Percentiles rank a stretch among this genome's conserved stretches.
These are phyloP conservation scores for Tremella fuciformis DNA, from an alignment of 768 basidiomycete genomes.

Conservation along the genomic window DNA sequence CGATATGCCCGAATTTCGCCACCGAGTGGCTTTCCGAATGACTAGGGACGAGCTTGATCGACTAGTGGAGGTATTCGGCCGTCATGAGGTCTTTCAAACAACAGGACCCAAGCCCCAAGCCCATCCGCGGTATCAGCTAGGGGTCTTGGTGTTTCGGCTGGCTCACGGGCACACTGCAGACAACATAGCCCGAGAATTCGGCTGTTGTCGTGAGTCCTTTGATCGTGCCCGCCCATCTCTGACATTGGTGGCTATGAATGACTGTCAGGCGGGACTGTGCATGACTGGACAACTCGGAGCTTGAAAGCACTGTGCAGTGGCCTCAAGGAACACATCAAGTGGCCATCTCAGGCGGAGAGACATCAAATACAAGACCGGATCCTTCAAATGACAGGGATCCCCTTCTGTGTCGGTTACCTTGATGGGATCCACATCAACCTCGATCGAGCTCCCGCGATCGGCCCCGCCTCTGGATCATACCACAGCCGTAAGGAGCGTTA, in stretches of 20 bases:
- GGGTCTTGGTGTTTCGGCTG: not conserved
- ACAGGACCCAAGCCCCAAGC: constrained; percentile 4
- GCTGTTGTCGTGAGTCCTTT: not conserved
- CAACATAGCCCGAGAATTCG: not conserved
- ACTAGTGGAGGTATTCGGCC: not conserved
- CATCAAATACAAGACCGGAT: not conserved
- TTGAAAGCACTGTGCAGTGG: too few relatives aligned
- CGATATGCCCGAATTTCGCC: not conserved
- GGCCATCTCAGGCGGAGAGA: not conserved
- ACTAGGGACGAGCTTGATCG: not conserved
- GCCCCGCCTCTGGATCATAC: not conserved
- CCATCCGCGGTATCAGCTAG: not conserved
- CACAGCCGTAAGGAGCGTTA: constrained; percentile 6
- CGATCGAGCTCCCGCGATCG: not conserved
- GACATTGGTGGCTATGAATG: not conserved
- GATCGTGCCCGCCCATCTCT: not conserved
- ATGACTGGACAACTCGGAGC: too few relatives aligned
- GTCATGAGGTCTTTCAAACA: constrained; percentile 1
- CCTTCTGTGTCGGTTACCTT: constrained; percentile 3
- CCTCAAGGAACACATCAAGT: not conserved
- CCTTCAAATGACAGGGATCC: not conserved
- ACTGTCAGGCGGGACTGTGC: too few relatives aligned
- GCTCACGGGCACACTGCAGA: constrained; percentile 2
- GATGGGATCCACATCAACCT: constrained; percentile 8
- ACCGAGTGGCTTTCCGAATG: constrained; percentile 5